Evolutionary conservation across 371 early-diverging fungal genomes (phyloP), one percentile per base, ranked within the genome.

Genomic region (Apophysomyces elegans): DNA sequence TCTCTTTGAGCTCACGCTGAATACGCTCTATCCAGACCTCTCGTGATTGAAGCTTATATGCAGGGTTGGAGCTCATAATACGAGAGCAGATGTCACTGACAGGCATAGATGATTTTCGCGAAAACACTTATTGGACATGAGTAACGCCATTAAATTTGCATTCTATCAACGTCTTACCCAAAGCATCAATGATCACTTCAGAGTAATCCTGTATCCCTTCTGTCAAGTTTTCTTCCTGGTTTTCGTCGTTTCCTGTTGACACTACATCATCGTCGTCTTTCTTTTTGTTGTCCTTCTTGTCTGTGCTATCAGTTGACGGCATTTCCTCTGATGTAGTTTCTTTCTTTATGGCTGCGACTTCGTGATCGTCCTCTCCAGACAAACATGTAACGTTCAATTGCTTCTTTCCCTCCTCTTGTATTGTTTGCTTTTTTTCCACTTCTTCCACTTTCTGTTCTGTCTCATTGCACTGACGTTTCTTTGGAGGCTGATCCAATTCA

Each of bases 41-140:
- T 12, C 76, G 72, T 14, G 74, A 56, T 56, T 80, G 73, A 21
- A 65, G 32, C 32, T 67, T 70, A 44, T 80, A 78, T 35, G 50
- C 58, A 38, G 80, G 79, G 56, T 80, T 70, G 4, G 77, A 70
- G 14, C 68, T 77, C 60, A 80, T 58, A 36, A 83, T 80, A 46
- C 81, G 84, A 21, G 77, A 72, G 60, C 79, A 79, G 61, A 83
- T 83, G 14, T 83, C 84, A 45, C 81, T 80, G 21, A 80, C 66
- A 0, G 81, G 75, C 81, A 81, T 81, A 1, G 81, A 81, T 1
- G 81, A 81, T 62, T 77, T 77, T 37, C 78, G 73, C 16, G 81
- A 81, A 63, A 78, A 78, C 1, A 81, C 81, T 81, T 18, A 50
- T 50, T 18, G 21, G 21, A 50, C 16, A 50, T 50, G 54, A 50